These are phyloP conservation scores for Periconia digitata DNA, from an alignment of 2,329 filamentous ascomycete genomes.

Conservation along the genomic window DNA sequence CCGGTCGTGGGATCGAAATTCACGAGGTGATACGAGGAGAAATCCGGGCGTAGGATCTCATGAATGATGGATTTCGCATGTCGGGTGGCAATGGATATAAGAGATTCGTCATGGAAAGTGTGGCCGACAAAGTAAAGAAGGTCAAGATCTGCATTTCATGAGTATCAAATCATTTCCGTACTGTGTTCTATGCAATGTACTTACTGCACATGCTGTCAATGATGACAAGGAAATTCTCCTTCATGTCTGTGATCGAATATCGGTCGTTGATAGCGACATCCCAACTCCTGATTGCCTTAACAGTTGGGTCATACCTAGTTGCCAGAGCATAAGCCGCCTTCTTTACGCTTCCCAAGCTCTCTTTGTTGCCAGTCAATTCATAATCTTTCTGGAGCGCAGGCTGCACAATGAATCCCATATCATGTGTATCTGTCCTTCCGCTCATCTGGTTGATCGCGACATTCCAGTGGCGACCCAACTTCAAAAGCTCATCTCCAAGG, in stretches of 20 bases:
- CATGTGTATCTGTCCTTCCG: conserved; percentile 53
- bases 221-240: conserved; percentile 45
- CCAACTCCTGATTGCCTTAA: conserved; percentile 54
- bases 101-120: conserved; percentile 25
- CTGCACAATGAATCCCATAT: conserved; percentile 58
- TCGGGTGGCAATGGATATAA: conserved; percentile 42
- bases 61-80: conserved; percentile 43
- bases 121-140: conserved; percentile 43
- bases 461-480: conserved; percentile 33
- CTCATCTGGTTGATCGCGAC: conserved; percentile 38
- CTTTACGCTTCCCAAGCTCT: conserved; percentile 46
- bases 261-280: conserved; percentile 45
- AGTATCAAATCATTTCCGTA: not conserved
- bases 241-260: conserved; percentile 40
- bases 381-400: conserved; percentile 52
- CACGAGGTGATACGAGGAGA: conserved; percentile 48
- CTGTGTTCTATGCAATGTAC: not conserved
- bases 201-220: conserved; percentile 48
- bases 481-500: conserved; percentile 26
- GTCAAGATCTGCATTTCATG: conserved; percentile 40
- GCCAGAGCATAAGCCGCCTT: conserved; percentile 50
- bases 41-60: conserved; percentile 38
- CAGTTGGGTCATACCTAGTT: conserved; percentile 45
- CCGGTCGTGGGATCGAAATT: conserved; percentile 51
- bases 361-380: conserved; percentile 47